Evolutionary conservation across 345 rosid genomes (phyloP).

Genomic region (Brassica incana): DNA sequence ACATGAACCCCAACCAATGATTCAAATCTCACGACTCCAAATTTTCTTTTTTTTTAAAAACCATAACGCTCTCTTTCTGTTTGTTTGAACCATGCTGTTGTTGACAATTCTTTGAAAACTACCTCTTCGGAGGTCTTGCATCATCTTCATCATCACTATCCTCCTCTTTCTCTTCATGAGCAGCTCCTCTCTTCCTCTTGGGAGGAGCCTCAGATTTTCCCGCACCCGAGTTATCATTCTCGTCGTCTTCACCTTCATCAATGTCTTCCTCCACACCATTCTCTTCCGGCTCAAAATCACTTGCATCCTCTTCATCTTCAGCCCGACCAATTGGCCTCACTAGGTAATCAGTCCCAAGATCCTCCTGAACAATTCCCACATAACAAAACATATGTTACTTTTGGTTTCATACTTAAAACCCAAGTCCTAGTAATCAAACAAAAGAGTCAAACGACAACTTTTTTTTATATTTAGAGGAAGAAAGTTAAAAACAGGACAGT

Average conservation of each 20-base stretch:
- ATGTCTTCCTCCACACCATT: conserved; percentile 65
- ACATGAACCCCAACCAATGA: conserved; percentile 40
- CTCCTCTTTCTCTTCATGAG: conserved; percentile 54
- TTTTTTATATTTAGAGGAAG: neutral
- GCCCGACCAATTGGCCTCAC: conserved; percentile 77
- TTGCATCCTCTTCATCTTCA: conserved; percentile 90
- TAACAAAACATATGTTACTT: neutral
- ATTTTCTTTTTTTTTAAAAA: neutral
- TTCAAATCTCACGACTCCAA: conserved; percentile 33
- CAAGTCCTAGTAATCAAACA: conserved; percentile 8
- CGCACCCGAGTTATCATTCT: conserved; percentile 45
- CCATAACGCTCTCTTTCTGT: conserved; percentile 5
- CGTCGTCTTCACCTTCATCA: conserved; percentile 53
- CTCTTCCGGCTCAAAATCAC: conserved; percentile 85
- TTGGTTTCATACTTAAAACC: neutral
- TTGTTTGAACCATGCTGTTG: conserved; percentile 6
- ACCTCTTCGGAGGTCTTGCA: conserved; percentile 86
- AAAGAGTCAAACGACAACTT: neutral
- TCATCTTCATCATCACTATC: conserved; percentile 77
- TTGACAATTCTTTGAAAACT: conserved; percentile 34
- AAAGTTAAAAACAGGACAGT: conserved; percentile 17
- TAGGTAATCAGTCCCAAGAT: conserved; percentile 78
- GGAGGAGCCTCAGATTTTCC: conserved; percentile 70
- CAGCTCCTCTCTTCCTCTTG: conserved; percentile 66
- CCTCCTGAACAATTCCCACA: conserved; percentile 45